Evolutionary conservation across 352 stramenopile genomes (phyloP).

Genomic region (Phytopythium aichiense): DNA sequence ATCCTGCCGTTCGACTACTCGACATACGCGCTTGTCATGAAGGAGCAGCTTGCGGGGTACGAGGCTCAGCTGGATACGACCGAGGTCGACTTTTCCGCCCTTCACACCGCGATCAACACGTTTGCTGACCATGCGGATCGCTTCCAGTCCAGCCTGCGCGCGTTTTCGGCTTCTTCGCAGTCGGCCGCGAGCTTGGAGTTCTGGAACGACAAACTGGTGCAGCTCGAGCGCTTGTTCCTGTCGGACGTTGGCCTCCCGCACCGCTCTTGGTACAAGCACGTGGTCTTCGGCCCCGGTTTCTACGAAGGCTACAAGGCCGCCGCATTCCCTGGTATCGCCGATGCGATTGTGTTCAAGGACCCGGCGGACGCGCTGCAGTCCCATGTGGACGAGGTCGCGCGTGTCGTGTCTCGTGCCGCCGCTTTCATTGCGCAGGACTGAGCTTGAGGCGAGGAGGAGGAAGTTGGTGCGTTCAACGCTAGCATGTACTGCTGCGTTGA

Average conservation of each 20-base stretch:
- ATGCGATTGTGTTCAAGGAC: slow-evolving; percentile 46
- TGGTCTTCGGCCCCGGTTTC: slow-evolving; percentile 56
- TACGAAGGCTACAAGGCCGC: slow-evolving; percentile 49
- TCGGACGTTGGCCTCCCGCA: slow-evolving; percentile 36
- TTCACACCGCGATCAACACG: slow-evolving; percentile 26
- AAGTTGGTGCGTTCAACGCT: not conserved
- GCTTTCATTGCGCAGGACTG: slow-evolving; percentile 12
- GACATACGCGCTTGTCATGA: slow-evolving; percentile 47
- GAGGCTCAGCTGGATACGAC: slow-evolving; percentile 11
- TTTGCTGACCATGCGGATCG: slow-evolving; percentile 26
- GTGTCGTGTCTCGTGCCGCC: slow-evolving; percentile 27
- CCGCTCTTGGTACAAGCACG: slow-evolving; percentile 54
- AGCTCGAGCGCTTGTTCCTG: slow-evolving; percentile 42
- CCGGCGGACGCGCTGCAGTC: slow-evolving; percentile 24
- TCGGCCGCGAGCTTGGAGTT: slow-evolving; percentile 4
- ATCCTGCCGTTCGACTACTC: slow-evolving; percentile 61
- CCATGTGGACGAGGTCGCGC: slow-evolving; percentile 41
- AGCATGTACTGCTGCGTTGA: too few species aligned
- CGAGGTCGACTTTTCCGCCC: slow-evolving; percentile 17
- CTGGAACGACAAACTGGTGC: slow-evolving; percentile 49
- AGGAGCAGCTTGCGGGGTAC: slow-evolving; percentile 23
- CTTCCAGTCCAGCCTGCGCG: slow-evolving; percentile 22
- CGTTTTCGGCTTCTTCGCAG: slow-evolving; percentile 3
- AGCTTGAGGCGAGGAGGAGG: not conserved
- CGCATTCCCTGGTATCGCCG: slow-evolving; percentile 44